Base-by-base conservation (phyloP, 257 asterid genomes). In the Ilex asprella region DNA sequence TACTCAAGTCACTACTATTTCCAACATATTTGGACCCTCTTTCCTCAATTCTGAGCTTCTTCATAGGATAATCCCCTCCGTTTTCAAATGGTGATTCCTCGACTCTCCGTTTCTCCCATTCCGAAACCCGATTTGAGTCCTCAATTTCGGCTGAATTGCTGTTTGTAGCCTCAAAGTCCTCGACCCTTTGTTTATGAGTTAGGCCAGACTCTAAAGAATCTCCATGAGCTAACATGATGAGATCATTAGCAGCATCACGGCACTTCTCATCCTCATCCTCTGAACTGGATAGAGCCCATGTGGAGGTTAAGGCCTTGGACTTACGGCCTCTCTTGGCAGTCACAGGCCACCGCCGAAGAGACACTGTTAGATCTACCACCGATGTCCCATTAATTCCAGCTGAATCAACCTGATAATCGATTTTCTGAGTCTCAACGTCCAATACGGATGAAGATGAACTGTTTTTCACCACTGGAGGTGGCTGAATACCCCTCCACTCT, bases 241-340 rank as follows among this genome's bases (percentile, higher is more conserved):
- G 86, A 27, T 60, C 70, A 27, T 39, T 16, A 7, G 66, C 85
- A 49, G 86, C 87, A 6, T 70, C 70, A 6, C 39, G 58, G 31
- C 75, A 11, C 57, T 21, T 21, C 27, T 21, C 27, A 21, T 21
- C 27, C 27, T 73, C 84, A 32, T 58, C 76, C 39, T 56, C 67
- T 30, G 43, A 35, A 58, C 68, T 63, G 16, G 75, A 66, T 49
- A 39, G 14, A 50, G 63, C 70, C 4, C 64, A 43, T 27, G 57
- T 63, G 1, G 78, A 44, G 7, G 56, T 52, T 21, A 21, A 21
- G 27, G 27, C 27, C 6, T 54, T 11, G 6, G 65, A 57, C 70
- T 76, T 79, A 1, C 92, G 84, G 43, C 96, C 89, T 13, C 94
- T 77, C 69, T 69, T 83, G 10, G 78, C 91, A 0, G 77, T 85